Percentiles rank a stretch among this genome's conserved stretches.
Conservation (phyloP, 139 green algal genomes). For the Asterochloris erici region DNA sequence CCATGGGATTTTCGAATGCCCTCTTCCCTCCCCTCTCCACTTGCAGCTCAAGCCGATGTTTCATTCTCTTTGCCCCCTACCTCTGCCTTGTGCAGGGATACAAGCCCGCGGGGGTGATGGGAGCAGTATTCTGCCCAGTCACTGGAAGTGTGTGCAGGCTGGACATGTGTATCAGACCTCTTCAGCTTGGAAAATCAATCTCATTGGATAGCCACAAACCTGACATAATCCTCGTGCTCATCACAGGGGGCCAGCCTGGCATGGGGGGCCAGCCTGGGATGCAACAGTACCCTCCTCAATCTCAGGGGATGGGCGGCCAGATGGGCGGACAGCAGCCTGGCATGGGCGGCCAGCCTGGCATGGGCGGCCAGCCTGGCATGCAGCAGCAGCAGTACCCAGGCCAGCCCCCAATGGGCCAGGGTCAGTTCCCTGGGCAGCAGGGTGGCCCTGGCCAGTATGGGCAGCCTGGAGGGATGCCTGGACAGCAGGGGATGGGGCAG, state of each 20-base stretch:
- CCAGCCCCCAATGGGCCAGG: background rate
- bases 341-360: background rate
- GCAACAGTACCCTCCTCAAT: background rate
- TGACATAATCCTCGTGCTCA: background rate
- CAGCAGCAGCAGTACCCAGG: slow-evolving; percentile 4
- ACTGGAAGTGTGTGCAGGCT: no score
- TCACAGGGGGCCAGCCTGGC: background rate
- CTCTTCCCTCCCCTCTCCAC: no score
- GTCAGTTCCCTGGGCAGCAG: slow-evolving; percentile 3
- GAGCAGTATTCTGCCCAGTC: no score
- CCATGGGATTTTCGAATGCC: no score
- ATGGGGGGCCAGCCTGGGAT: background rate
- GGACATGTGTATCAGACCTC: no score
- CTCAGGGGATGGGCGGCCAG: no score
- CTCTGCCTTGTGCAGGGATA: no score
- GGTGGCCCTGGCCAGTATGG: background rate
- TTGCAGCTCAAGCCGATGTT: no score
- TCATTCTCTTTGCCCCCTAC: no score
- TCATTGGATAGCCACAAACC: no score
- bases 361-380: background rate
- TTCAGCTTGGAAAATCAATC: no score
- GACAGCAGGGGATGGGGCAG: background rate
- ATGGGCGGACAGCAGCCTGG: background rate
- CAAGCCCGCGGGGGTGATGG: no score
- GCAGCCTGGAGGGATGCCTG: background rate